Base-by-base conservation (phyloP, 495 filamentous ascomycete species). In the Penicillium simplicissimum region DNA sequence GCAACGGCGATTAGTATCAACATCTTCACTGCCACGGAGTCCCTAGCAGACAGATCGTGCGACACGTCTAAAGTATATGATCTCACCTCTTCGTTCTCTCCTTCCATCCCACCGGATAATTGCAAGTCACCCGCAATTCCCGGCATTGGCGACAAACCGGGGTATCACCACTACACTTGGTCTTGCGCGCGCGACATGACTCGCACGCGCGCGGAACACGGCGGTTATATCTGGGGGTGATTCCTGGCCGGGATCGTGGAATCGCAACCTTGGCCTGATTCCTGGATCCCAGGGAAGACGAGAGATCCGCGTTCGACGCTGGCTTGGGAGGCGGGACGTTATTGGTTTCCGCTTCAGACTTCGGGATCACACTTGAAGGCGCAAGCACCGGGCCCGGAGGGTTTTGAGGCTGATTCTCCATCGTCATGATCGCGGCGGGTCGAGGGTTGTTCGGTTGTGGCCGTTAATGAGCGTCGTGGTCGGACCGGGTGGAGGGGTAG, bases 141-240 rank as follows among this genome's bases (percentile, higher is more conserved):
- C 75, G 71, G 64, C 86, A 88, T 67, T 87, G 84, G 52, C 79
- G 76, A 69, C 86, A 88, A 15, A 76, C 62, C 6, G 86, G 86
- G 15, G 76, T 79, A 45, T 79, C 81, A 31, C 85, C 85, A 60
- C 80, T 84, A 70, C 85, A 87, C 71, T 87, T 88, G 49, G 84
- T 84, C 65, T 88, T 88, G 38, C 89, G 79, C 62, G 87, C 82
- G 52, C 89, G 74, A 74, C 89, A 92, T 7, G 88, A 87, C 80
- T 88, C 88, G 67, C 89, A 92, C 17, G 89, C 89, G 54, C 81
- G 71, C 17, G 76, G 76, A 21, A 83, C 80, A 19, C 81, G 74
- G n/a, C 73, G 77, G 57, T 66, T 75, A 57, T 74, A 74, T 23
- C 77, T 75, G 48, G 71, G 72, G 15, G 69, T 59, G 53, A 65